Percentiles rank a stretch among this genome's conserved stretches.
Evolutionary conservation across 208 protist species (phyloP).

Genomic region (Trypanosoma caninum): DNA sequence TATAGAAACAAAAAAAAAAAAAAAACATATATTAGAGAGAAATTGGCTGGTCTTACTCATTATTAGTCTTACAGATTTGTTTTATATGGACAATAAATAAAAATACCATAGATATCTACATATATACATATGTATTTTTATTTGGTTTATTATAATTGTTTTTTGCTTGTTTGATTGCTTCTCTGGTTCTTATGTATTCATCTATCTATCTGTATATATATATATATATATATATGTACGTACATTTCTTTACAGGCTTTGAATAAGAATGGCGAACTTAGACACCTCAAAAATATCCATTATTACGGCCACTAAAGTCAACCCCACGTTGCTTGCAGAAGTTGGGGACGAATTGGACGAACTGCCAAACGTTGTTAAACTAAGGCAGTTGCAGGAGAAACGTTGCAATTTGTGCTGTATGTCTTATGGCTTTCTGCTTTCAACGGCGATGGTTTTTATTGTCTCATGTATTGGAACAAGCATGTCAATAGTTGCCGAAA

Average conservation of each 20-base stretch:
- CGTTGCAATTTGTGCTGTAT: slow-evolving; percentile 78
- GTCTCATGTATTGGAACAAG: slow-evolving; percentile 41
- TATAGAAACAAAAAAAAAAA: too few relatives aligned
- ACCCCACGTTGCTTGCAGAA: slow-evolving; percentile 45
- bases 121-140: too few relatives aligned
- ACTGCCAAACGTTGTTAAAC: slow-evolving; percentile 25
- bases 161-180: neutral
- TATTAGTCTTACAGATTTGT: too few relatives aligned
- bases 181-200: neutral
- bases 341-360: slow-evolving; percentile 40
- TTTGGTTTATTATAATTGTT: too few relatives aligned
- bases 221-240: neutral
- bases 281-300: slow-evolving; percentile 79
- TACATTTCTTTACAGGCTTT: neutral
- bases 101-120: too few relatives aligned
- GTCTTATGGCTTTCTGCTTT: slow-evolving; percentile 58
- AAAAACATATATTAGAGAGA: too few relatives aligned
- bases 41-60: too few relatives aligned
- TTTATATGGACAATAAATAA: too few relatives aligned
- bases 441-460: slow-evolving; percentile 40
- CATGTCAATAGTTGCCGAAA: slow-evolving; percentile 58
- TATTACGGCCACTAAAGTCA: slow-evolving; percentile 66
- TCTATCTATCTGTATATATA: slow-evolving; percentile 1
- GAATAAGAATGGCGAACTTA: slow-evolving; percentile 24
- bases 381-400: slow-evolving; percentile 29